A percentile compares a stretch with the other conserved stretches of the same genome.
Evolutionary conservation across 139 green algal species (phyloP).

Genomic region (Chlamydomonas sphaeroides): DNA sequence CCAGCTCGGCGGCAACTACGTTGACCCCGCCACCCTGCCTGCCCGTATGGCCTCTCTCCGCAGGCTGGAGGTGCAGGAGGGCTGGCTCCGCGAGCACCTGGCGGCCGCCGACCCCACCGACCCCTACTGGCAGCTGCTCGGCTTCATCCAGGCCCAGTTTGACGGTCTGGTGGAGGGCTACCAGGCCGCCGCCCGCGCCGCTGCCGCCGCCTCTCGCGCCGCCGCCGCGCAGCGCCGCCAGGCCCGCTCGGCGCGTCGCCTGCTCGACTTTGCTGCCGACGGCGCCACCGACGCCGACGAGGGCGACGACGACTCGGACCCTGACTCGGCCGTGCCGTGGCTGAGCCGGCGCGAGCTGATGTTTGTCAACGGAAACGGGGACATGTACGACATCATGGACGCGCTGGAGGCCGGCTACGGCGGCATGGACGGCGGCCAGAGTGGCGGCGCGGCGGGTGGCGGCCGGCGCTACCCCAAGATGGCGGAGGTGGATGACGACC

Average conservation of each 20-base stretch:
- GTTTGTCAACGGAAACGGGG: slow-evolving; percentile 76
- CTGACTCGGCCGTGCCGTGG: slow-evolving; percentile 32
- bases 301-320: neutral
- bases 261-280: too few species aligned
- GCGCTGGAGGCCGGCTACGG: slow-evolving; percentile 41
- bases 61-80: slow-evolving; percentile 71
- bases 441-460: neutral
- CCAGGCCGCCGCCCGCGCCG: neutral
- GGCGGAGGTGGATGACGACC: slow-evolving; percentile 4
- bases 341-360: slow-evolving; percentile 65
- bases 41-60: neutral
- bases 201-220: too few species aligned
- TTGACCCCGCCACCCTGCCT: too few species aligned
- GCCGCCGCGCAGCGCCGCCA: too few species aligned
- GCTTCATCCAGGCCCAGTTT: slow-evolving; percentile 66
- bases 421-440: neutral
- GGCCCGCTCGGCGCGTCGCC: too few species aligned
- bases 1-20: neutral
- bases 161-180: slow-evolving; percentile 76
- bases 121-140: slow-evolving; percentile 58
- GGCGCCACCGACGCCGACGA: neutral
- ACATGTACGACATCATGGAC: slow-evolving; percentile 70
- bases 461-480: neutral
- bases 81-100: slow-evolving; percentile 50
- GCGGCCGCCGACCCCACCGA: neutral